Conservation (phyloP, 805 yeast genomes). For the Metschnikowia similis region DNA sequence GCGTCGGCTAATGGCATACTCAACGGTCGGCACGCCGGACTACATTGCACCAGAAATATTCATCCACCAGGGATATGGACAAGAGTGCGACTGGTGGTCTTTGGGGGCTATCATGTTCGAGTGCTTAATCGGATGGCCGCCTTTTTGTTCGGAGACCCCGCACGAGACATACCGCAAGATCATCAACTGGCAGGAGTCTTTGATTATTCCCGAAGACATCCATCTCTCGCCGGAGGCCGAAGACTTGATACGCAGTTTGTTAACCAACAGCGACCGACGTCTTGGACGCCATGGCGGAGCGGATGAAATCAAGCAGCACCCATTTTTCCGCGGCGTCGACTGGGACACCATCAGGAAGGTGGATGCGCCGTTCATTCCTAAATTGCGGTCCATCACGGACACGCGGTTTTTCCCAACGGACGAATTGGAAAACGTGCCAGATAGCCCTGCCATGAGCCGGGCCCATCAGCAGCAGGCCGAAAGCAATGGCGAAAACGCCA, state of each 20-base stretch:
- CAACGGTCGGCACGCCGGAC: conserved; percentile 96
- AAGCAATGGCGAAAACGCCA: conserved; percentile 45
- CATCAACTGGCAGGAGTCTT: conserved; percentile 83
- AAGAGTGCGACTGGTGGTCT: conserved; percentile 98
- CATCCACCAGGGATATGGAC: conserved; percentile 90
- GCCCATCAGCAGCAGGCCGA: conserved; percentile 65
- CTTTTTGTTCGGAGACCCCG: conserved; percentile 91
- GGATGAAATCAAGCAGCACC: conserved; percentile 83
- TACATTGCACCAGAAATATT: conserved; percentile 95
- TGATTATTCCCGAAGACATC: conserved; percentile 86
- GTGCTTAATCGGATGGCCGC: conserved; percentile 96
- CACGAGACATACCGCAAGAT: conserved; percentile 91
- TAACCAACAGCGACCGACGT: conserved; percentile 75
- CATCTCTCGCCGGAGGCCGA: conserved; percentile 87
- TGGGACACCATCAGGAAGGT: conserved; percentile 87
- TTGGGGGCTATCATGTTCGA: conserved; percentile 95
- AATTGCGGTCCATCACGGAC: conserved; percentile 86
- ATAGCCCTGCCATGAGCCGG: conserved; percentile 56
- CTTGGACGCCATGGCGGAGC: conserved; percentile 91
- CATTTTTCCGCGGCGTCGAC: conserved; percentile 93
- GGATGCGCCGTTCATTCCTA: conserved; percentile 92
- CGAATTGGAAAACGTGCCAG: conserved; percentile 92
- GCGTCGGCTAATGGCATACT: conserved; percentile 88
- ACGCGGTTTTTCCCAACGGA: conserved; percentile 98
- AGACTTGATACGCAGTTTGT: conserved; percentile 71